Evolutionary conservation across 2,329 filamentous ascomycete species (phyloP).

Genomic region (Talaromyces sp.): DNA sequence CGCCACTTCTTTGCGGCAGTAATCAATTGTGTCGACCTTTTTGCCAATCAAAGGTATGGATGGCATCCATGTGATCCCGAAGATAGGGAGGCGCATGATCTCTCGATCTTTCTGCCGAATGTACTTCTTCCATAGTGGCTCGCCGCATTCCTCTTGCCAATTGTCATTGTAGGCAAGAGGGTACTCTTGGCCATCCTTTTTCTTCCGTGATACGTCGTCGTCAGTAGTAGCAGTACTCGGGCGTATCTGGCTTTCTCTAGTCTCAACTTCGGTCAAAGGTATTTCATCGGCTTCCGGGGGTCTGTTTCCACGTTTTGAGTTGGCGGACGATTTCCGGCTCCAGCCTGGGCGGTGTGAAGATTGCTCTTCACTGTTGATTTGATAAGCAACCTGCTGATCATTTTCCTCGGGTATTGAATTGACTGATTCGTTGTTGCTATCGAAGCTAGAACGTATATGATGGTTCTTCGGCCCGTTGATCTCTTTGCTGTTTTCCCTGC

Average conservation of each 20-base stretch:
- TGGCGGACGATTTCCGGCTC: conserved; percentile 32
- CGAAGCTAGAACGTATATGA: conserved; percentile 14
- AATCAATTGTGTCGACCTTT: conserved; percentile 93
- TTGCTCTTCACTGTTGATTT: not conserved
- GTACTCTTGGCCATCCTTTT: conserved; percentile 48
- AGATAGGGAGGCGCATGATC: conserved; percentile 70
- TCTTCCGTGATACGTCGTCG: conserved; percentile 15
- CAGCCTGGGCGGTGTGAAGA: conserved; percentile 28
- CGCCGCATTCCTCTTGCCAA: conserved; percentile 58
- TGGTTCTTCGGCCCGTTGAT: conserved; percentile 11
- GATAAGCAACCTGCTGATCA: not conserved
- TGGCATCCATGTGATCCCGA: conserved; percentile 65
- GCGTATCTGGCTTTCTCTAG: conserved; percentile 13
- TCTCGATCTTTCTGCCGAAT: conserved; percentile 77
- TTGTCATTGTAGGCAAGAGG: conserved; percentile 60
- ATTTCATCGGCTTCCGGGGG: conserved; percentile 31
- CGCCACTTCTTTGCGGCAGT: conserved; percentile 81
- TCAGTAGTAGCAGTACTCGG: conserved; percentile 3
- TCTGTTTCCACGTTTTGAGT: conserved; percentile 27
- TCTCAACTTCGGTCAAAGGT: conserved; percentile 31
- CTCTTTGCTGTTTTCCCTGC: conserved; percentile 8
- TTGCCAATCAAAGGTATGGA: conserved; percentile 74
- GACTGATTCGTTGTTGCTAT: conserved; percentile 9
- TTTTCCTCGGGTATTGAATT: not conserved
- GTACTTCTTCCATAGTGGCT: conserved; percentile 77